Base-by-base conservation (phyloP, 1,139 yeast species). In the Nakaseomyces bracarensis region DNA sequence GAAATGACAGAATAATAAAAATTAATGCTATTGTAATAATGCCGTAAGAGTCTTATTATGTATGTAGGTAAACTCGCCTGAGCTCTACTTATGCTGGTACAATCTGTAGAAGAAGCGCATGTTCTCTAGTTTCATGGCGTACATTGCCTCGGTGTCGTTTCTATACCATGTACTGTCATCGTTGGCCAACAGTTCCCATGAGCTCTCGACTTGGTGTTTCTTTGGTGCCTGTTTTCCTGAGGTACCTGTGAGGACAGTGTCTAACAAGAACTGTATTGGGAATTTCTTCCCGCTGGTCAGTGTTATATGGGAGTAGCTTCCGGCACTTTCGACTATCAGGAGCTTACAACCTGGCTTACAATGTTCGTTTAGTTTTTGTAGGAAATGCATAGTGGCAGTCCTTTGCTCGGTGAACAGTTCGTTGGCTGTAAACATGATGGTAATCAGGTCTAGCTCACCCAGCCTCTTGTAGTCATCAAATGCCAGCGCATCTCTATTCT, bases 101-200 rank as follows among this genome's bases (percentile, higher is more conserved):
- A 86, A 65, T 51, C 95, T 71, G 61, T 79, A 79, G 60, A 86
- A 85, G 58, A 82, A 83, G 46, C 95, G 71, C 95, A 85, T 85
- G 58, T 82, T 85, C 57, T 86, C 95, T 46, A 86, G 64, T 52
- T 83, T 82, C 66, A 84, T 65, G 1, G 81, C 79, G 54, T 84
- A 86, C 5, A 70, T 65, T 3, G 80, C 64, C n/a, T 70, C 71
- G 11, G 66, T 66, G 19, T 71, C 75, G 40, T 68, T 65, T 52
- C 95, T 69, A 63, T 79, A 85, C 96, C 95, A 86, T 49, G 81
- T 74, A 45, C 93, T 81, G 51, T 86, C 95, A 45, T 78, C 74
- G 43, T 75, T 70, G 3, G 72, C 71, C 0, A 82, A 67, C 8
- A 81, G 61, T 40, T 74, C 76, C 95, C 95, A 86, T 0, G 71